Evolutionary conservation across 2,329 filamentous ascomycete species (phyloP).

Genomic region (Colletotrichum sublineola): DNA sequence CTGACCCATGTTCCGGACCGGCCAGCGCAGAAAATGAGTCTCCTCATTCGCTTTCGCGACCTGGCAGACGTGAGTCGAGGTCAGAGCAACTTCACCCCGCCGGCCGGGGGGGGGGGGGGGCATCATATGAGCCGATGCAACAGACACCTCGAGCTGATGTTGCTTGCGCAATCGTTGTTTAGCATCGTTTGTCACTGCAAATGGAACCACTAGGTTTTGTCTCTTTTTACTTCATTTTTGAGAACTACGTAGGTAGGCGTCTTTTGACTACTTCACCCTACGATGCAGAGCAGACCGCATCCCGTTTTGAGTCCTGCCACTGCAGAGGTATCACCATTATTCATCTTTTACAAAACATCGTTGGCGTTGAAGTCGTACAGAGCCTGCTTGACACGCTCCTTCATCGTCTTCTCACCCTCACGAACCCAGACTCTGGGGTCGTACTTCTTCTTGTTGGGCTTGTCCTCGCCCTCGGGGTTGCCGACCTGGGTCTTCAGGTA

Average conservation of each 20-base stretch:
- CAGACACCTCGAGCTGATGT: no score
- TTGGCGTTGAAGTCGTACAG: constrained; percentile 93
- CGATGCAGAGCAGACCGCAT: constrained; percentile 32
- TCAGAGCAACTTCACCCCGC: neutral
- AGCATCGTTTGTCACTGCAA: neutral
- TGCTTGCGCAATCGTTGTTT: no score
- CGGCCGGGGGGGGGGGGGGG: no score
- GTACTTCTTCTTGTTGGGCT: constrained; percentile 98
- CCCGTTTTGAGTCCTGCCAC: constrained; percentile 21
- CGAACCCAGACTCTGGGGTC: constrained; percentile 94
- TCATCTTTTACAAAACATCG: constrained; percentile 74
- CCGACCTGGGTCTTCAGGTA: constrained; percentile 88
- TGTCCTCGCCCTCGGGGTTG: constrained; percentile 95
- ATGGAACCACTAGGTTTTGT: neutral
- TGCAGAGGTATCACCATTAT: constrained; percentile 41
- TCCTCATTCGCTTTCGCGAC: no score
- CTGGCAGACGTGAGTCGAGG: no score
- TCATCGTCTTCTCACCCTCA: constrained; percentile 98
- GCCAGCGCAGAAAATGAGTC: no score
- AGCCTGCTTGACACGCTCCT: constrained; percentile 80
- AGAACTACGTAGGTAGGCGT: constrained; percentile 36
- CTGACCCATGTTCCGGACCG: no score
- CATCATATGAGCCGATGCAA: no score
- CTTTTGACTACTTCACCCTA: constrained; percentile 28
- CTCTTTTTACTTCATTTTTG: constrained; percentile 38